phyloP scores from a whole-genome alignment of 768 basidiomycete species.

The Udeniomyces megalosporus region DNA sequence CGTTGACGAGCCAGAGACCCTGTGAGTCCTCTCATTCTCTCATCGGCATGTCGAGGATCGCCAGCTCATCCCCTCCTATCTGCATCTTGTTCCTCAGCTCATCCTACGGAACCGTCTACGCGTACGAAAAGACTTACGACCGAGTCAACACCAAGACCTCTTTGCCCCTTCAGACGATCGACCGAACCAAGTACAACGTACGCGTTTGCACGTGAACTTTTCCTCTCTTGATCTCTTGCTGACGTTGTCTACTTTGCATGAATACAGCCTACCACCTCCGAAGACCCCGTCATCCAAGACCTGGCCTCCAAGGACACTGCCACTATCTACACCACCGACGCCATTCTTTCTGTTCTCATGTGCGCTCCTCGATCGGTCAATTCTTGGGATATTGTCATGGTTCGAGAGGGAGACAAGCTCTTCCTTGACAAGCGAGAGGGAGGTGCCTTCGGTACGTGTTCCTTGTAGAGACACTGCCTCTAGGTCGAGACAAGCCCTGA shows the following conservation, averaged over 20 bases:
- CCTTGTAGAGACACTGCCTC: too few species aligned
- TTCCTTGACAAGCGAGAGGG: constrained; percentile 92
- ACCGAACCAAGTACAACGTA: constrained; percentile 81
- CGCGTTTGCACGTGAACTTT: too few species aligned
- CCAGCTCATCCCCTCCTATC: constrained; percentile 8
- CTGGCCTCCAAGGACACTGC: constrained; percentile 66
- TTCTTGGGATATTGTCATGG: constrained; percentile 96
- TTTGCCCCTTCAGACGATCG: constrained; percentile 73
- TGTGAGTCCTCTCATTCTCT: constrained; percentile 42
- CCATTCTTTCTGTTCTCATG: constrained; percentile 90
- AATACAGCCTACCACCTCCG: constrained; percentile 83
- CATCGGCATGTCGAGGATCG: neutral
- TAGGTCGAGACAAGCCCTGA: neutral
- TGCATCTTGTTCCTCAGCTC: constrained; percentile 37
- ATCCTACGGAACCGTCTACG: constrained; percentile 72
- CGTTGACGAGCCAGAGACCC: constrained; percentile 75
- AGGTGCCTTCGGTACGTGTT: constrained; percentile 57
- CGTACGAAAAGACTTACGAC: constrained; percentile 90
- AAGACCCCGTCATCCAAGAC: constrained; percentile 90
- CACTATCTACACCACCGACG: constrained; percentile 76
- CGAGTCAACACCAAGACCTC: constrained; percentile 88
- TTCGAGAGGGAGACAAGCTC: constrained; percentile 78
- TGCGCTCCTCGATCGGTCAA: constrained; percentile 86
- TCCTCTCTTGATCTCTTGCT: too few species aligned
- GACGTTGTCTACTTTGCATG: too few species aligned